These are phyloP conservation scores for Microcyclospora pomicola DNA, from an alignment of 2,329 filamentous ascomycete species.

Conservation along the genomic window DNA sequence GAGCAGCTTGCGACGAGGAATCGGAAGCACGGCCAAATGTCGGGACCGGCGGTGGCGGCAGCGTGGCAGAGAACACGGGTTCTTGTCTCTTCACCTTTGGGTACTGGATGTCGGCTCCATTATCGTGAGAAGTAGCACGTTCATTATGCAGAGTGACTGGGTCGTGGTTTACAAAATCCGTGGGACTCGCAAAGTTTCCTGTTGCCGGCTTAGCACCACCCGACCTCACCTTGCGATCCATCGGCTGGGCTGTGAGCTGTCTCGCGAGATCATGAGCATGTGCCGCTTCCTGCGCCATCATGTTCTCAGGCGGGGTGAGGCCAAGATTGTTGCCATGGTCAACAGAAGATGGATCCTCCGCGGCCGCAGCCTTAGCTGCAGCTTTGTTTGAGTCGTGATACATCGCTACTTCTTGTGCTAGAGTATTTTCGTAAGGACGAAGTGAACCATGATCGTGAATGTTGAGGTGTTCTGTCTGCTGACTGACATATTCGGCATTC, in stretches of 20 bases:
- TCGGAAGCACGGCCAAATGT: slow-evolving; percentile 1
- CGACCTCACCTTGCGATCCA: slow-evolving; percentile 29
- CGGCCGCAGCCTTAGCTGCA: background rate
- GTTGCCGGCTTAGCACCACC: slow-evolving; percentile 24
- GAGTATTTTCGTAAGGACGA: slow-evolving; percentile 3
- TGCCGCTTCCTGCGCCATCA: slow-evolving; percentile 8
- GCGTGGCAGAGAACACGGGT: slow-evolving; percentile 33
- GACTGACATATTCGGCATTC: background rate
- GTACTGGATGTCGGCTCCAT: slow-evolving; percentile 25
- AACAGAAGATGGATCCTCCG: slow-evolving; percentile 4
- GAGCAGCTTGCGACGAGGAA: slow-evolving; percentile 17
- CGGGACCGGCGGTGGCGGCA: slow-evolving; percentile 5
- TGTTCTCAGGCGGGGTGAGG: slow-evolving; percentile 7
- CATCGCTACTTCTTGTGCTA: slow-evolving; percentile 6
- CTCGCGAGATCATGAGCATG: slow-evolving; percentile 4
- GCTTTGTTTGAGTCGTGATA: background rate
- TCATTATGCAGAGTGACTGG: slow-evolving; percentile 1
- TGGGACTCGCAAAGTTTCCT: slow-evolving; percentile 49
- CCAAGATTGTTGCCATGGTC: slow-evolving; percentile 3
- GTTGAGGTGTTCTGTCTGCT: slow-evolving; percentile 3
- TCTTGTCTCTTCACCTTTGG: slow-evolving; percentile 35
- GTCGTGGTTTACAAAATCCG: slow-evolving; percentile 40
- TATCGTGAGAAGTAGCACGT: slow-evolving; percentile 7
- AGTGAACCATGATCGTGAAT: slow-evolving; percentile 1
- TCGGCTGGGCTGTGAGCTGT: slow-evolving; percentile 35